Conservation (phyloP, 2,329 filamentous ascomycete genomes). For the Didymella segeticola region DNA sequence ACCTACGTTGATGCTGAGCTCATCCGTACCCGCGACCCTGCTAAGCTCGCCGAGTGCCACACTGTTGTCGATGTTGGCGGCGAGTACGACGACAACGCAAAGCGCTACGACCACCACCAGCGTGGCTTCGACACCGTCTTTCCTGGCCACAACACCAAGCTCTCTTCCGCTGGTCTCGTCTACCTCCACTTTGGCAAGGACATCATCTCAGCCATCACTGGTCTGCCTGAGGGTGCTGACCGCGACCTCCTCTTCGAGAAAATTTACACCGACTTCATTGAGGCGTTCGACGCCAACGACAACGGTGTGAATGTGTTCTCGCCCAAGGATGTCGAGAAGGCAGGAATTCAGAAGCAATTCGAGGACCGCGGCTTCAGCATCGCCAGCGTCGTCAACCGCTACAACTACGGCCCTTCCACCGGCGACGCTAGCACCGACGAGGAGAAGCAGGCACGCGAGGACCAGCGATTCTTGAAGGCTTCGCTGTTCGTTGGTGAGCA, state of each 20-base stretch:
- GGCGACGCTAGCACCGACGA: conserved; percentile 44
- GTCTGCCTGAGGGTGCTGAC: conserved; percentile 66
- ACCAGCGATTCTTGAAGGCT: conserved; percentile 78
- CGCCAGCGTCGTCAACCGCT: conserved; percentile 84
- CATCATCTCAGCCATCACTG: conserved; percentile 75
- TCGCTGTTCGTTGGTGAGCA: conserved; percentile 86
- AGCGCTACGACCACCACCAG: conserved; percentile 98
- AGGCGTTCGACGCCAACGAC: conserved; percentile 96
- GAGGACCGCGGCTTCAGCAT: conserved; percentile 83
- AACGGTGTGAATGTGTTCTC: conserved; percentile 91
- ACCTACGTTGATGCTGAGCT: conserved; percentile 76
- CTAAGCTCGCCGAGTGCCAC: conserved; percentile 79
- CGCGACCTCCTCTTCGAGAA: conserved; percentile 82
- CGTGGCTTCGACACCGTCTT: conserved; percentile 87
- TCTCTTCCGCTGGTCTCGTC: conserved; percentile 91
- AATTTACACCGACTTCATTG: conserved; percentile 90
- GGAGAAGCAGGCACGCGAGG: conserved; percentile 72
- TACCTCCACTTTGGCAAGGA: conserved; percentile 93
- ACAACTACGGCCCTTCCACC: conserved; percentile 70
- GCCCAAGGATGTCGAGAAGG: conserved; percentile 69
- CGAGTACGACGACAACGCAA: conserved; percentile 77
- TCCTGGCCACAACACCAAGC: conserved; percentile 82
- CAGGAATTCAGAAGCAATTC: conserved; percentile 82
- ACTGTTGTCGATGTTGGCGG: conserved; percentile 98
- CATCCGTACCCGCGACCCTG: conserved; percentile 85